phyloP scores from a whole-genome alignment of 2,329 filamentous ascomycete species.

The Alternaria arbusti region DNA sequence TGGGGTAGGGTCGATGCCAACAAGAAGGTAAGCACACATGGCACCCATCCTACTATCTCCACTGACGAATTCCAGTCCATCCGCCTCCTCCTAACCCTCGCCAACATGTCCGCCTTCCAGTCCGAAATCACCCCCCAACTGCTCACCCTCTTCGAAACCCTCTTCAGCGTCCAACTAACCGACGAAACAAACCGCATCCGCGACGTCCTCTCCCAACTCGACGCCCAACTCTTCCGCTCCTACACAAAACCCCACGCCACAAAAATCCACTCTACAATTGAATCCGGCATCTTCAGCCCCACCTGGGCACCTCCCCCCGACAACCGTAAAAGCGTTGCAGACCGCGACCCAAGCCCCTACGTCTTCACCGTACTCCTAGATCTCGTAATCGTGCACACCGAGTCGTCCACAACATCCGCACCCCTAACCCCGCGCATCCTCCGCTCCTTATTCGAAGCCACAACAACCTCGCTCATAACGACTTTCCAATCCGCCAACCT shows the following conservation, averaged over 20 bases:
- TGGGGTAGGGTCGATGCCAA: constrained; percentile 45
- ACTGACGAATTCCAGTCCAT: constrained; percentile 75
- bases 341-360: constrained; percentile 82
- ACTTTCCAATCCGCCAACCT: constrained; percentile 67
- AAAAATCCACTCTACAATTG: constrained; percentile 71
- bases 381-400: constrained; percentile 89
- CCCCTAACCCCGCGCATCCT: constrained; percentile 81
- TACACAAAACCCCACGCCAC: constrained; percentile 73
- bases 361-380: constrained; percentile 85
- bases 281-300: constrained; percentile 71
- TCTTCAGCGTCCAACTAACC: constrained; percentile 91
- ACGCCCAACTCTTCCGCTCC: constrained; percentile 86
- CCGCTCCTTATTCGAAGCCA: constrained; percentile 83
- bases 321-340: constrained; percentile 48
- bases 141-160: constrained; percentile 90
- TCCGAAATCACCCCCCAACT: constrained; percentile 83
- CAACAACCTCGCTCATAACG: constrained; percentile 78
- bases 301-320: constrained; percentile 70
- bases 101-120: constrained; percentile 85
- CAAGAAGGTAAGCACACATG: constrained; percentile 45
- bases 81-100: constrained; percentile 90
- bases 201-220: constrained; percentile 89
- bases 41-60: no score
- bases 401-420: constrained; percentile 64
- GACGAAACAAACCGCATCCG: constrained; percentile 92